Base-by-base conservation (phyloP, 2,329 filamentous ascomycete species). In the Madurella mycetomatis region DNA sequence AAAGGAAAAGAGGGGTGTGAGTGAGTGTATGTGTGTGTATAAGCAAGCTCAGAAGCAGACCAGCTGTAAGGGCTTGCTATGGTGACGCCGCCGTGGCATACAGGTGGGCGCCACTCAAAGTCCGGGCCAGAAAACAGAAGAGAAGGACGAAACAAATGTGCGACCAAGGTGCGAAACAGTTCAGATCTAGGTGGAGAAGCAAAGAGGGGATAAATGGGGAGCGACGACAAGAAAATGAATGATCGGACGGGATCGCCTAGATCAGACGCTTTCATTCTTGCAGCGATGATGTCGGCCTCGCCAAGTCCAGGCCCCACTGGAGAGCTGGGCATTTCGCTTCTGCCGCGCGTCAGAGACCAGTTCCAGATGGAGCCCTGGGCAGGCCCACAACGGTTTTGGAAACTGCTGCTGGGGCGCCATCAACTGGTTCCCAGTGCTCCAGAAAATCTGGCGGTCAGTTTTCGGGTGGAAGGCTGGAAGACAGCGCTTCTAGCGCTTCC, bases 181-280 rank as follows among this genome's bases (percentile, higher is more conserved):
- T 5, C 37, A 15, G 13, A 47, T 18, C 19, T 25, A n/a, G 12
- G 46, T 49, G 51, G 51, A 34, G 51, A 46, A 41, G 15, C 19
- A 41, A 41, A 16, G 40, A 34, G 5, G 13, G 19, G 37, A 16
- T 37, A 49, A 51, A 54, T 54, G 31, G 39, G n/a, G 47, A 47
- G 43, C 47, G 37, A 17, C 47, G 32, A 39, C 43, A 41, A n/a
- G 53, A 54, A 37, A 47, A 51, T 54, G 53, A 54, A 30, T 1
- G 30, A 32, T 47, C 34, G 16, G 41, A 37, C 42, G 42, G 41
- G 41, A 53, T 44, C 41, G 41, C 47, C 50, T 15, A 37, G 31
- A 11, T 18, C 45, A 31, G 43, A 31, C 4, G 41, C n/a, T 17
- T 39, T 48, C 18, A n/a, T 17, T 9, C 17, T 40, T 13, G 13